A percentile compares a stretch with the other conserved stretches of the same genome.
Conservation (phyloP, 2,329 filamentous ascomycete genomes). For the Calonectria multiphialidica region DNA sequence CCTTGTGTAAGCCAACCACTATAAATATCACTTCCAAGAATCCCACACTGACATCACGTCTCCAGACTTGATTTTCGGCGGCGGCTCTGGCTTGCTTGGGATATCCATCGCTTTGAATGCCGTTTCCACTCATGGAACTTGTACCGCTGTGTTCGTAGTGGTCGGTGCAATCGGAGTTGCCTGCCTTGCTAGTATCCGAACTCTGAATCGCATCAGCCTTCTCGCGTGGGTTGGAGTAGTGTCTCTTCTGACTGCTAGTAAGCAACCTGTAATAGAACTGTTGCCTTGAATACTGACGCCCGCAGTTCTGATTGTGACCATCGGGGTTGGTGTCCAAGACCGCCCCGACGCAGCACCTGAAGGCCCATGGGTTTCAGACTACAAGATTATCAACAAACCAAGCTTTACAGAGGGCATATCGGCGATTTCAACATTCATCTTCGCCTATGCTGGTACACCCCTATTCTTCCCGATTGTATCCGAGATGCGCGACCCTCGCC, state of each 20-base stretch:
- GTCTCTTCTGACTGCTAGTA: constrained; percentile 27
- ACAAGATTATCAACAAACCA: constrained; percentile 45
- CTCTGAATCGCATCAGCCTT: constrained; percentile 8
- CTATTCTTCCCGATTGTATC: constrained; percentile 49
- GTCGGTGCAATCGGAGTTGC: constrained; percentile 1
- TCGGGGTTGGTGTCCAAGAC: constrained; percentile 37
- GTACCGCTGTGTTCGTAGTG: constrained; percentile 15
- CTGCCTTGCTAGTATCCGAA: constrained; percentile 7
- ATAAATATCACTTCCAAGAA: background rate
- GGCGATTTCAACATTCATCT: constrained; percentile 49
- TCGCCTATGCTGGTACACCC: constrained; percentile 52
- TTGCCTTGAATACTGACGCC: background rate
- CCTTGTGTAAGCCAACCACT: constrained; percentile 45
- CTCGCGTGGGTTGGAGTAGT: constrained; percentile 1
- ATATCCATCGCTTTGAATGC: constrained; percentile 19
- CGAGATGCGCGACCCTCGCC: constrained; percentile 47
- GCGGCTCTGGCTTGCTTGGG: constrained; percentile 13
- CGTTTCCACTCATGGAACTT: background rate
- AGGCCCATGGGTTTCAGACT: constrained; percentile 46
- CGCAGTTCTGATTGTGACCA: constrained; percentile 35
- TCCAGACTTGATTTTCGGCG: constrained; percentile 7
- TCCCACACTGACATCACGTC: background rate
- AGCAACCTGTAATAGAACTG: too few relatives aligned
- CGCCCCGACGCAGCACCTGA: constrained; percentile 31
- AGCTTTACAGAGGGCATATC: constrained; percentile 48